Evolutionary conservation across 2,329 filamentous ascomycete species (phyloP).

Genomic region (Aspergillus fructus): DNA sequence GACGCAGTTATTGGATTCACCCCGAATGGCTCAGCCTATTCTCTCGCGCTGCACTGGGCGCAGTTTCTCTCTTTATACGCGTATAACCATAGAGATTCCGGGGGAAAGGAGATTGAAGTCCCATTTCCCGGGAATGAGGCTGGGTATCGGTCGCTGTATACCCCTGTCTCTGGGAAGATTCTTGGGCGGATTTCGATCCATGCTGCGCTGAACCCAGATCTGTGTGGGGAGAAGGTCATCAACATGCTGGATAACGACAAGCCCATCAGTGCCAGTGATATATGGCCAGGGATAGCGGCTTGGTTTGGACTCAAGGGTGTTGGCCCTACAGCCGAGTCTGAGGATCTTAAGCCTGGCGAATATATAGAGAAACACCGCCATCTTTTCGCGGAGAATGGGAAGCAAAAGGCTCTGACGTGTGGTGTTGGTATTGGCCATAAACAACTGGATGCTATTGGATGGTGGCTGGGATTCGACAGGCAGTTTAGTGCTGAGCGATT

Average conservation of each 20-base stretch:
- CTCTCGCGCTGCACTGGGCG: slow-evolving; percentile 29
- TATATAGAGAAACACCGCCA: slow-evolving; percentile 29
- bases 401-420: slow-evolving; percentile 22
- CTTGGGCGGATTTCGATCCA: slow-evolving; percentile 29
- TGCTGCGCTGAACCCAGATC: slow-evolving; percentile 26
- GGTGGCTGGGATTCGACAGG: slow-evolving; percentile 50
- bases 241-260: slow-evolving; percentile 28
- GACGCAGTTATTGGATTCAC: slow-evolving; percentile 33
- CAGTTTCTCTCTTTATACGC: slow-evolving; percentile 32
- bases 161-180: slow-evolving; percentile 27
- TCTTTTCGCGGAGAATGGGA: slow-evolving; percentile 28
- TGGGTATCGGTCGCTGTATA: slow-evolving; percentile 23
- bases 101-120: slow-evolving; percentile 11
- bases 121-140: slow-evolving; percentile 27
- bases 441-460: slow-evolving; percentile 47
- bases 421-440: slow-evolving; percentile 40
- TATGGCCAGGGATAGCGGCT: slow-evolving; percentile 28
- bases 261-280: slow-evolving; percentile 23
- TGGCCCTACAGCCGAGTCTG: slow-evolving; percentile 12
- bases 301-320: slow-evolving; percentile 33
- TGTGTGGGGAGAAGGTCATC: slow-evolving; percentile 25
- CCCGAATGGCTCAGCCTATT: slow-evolving; percentile 29
- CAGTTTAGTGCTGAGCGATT: slow-evolving; percentile 46
- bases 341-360: slow-evolving; percentile 16
- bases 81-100: slow-evolving; percentile 20